phyloP scores from a whole-genome alignment of 257 asterid genomes.

The Craterostigma plantagineum region DNA sequence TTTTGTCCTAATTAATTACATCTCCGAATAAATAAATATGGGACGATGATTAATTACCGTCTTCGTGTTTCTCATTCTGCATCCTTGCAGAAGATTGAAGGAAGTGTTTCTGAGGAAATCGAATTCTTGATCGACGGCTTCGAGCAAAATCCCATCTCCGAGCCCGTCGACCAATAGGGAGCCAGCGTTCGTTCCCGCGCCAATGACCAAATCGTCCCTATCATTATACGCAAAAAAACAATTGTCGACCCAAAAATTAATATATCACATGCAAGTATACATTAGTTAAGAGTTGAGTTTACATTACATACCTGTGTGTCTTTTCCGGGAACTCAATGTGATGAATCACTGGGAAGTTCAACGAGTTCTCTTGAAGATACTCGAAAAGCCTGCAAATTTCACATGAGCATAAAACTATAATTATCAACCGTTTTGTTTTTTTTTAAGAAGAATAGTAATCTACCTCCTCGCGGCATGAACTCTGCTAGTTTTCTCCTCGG shows the following conservation, averaged over 20 bases:
- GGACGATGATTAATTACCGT: slow-evolving; percentile 27
- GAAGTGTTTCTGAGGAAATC: slow-evolving; percentile 79
- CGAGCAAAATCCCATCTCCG: slow-evolving; percentile 85
- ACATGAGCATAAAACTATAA: not conserved
- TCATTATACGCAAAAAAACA: slow-evolving; percentile 4
- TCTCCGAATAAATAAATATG: too few relatives aligned
- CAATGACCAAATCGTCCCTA: slow-evolving; percentile 89
- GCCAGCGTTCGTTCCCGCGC: slow-evolving; percentile 85
- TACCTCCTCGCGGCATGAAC: slow-evolving; percentile 94
- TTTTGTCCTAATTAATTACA: too few relatives aligned
- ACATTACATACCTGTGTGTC: slow-evolving; percentile 57
- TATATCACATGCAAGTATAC: too few relatives aligned
- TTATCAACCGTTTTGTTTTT: too few relatives aligned
- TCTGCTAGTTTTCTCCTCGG: slow-evolving; percentile 72
- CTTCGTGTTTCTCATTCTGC: slow-evolving; percentile 98
- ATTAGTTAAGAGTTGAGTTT: not conserved
- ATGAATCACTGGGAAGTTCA: slow-evolving; percentile 82
- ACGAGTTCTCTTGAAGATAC: slow-evolving; percentile 63
- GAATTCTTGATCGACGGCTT: slow-evolving; percentile 72
- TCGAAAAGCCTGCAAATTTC: slow-evolving; percentile 68
- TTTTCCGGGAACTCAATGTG: slow-evolving; percentile 63
- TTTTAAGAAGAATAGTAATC: slow-evolving; percentile 1
- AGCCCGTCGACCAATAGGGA: slow-evolving; percentile 93
- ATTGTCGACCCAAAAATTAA: not conserved
- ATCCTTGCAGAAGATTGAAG: slow-evolving; percentile 96